Evolutionary conservation across 352 stramenopile genomes (phyloP), one percentile per base, ranked within the genome.

Genomic region (Heterotrichella gracilis): DNA sequence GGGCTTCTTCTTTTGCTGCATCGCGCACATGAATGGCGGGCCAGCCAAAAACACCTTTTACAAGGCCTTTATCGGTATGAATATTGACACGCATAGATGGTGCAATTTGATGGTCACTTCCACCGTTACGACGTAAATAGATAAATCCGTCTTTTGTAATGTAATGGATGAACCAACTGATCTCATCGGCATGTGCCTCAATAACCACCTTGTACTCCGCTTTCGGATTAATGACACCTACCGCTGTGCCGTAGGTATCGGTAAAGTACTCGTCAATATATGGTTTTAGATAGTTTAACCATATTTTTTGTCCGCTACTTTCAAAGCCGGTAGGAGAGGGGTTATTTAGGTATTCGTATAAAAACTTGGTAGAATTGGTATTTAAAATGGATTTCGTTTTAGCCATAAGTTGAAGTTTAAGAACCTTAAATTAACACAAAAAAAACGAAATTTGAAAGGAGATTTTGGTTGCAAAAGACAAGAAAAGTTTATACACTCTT

Each of bases 21-120:
- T 53, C 32, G n/a, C 9, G n/a, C 9, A 53, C 23, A 22, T 66
- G 41, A 22, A 66, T 66, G 23, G 41, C 41, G 23, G 41, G 41
- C 41, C 41, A 66, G 41, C 41, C 41, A 66, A 66, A 66, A 66
- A 66, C 41, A 24, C 41, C 41, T n/a, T n/a, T 53, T 17, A 53
- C n/a, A 53, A 22, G 21, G 23, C 41, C 23, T 66, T 66, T 66
- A 24, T 66, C 21, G n/a, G n/a, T n/a, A 24, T 22, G 23, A 24
- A 22, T 24, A 22, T 66, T n/a, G 21, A 66, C 41, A 24, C n/a
- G 21, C 41, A 66, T 66, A 24, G 41, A 66, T 66, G 41, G 41
- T 66, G 41, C 41, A 24, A 66, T 66, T 22, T 24, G 21, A 22
- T 66, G 21, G 23, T 66, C 41, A n/a, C n/a, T 24, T 66, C 41